Evolutionary conservation across 2,329 filamentous ascomycete species (phyloP).

Genomic region (Gyromitra esculenta): DNA sequence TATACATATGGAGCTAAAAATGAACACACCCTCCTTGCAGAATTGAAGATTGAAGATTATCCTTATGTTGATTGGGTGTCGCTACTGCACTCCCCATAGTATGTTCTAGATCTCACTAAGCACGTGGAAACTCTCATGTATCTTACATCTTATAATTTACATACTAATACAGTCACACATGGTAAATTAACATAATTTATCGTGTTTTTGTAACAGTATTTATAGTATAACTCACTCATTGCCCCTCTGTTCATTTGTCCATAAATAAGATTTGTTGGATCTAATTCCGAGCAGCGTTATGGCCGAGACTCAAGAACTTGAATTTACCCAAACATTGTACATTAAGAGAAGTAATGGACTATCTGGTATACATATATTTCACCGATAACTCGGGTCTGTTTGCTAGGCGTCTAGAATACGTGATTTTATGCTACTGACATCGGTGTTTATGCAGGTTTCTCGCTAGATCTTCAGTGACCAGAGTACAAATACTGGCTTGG

Average conservation of each 20-base stretch:
- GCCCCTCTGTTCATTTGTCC: not conserved
- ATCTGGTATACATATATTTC: not conserved
- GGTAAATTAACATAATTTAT: no score
- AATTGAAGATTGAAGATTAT: no score
- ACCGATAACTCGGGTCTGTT: slow-evolving; percentile 3
- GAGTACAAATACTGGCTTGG: not conserved
- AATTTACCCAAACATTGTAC: not conserved
- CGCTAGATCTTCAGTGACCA: not conserved
- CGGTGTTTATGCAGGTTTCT: not conserved
- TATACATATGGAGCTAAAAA: no score
- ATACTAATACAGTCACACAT: no score
- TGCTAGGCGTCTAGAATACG: not conserved
- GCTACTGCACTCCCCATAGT: no score
- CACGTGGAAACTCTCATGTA: no score
- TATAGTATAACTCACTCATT: not conserved
- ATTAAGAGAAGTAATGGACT: not conserved
- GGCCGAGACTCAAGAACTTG: not conserved
- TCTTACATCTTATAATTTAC: no score
- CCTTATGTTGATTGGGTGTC: no score
- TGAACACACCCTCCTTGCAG: no score
- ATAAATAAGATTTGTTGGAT: not conserved
- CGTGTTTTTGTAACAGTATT: no score
- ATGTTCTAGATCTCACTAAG: no score
- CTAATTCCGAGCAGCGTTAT: not conserved
- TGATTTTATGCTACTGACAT: not conserved